A percentile compares a stretch with the other conserved stretches of the same genome.
Conservation (phyloP, 1,139 yeast species). For the Pichia sp. region DNA sequence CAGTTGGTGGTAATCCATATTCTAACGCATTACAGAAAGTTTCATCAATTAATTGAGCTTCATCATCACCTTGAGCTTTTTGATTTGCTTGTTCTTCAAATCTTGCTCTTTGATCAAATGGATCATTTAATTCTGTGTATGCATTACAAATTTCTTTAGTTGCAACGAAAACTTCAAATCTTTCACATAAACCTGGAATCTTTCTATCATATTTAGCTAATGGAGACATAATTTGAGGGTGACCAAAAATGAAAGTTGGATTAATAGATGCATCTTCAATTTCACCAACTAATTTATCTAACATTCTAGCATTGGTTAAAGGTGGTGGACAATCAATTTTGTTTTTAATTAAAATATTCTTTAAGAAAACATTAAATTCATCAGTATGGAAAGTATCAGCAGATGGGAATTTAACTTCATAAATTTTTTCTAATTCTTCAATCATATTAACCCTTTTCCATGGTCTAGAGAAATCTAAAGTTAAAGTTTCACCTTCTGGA, state of each 20-base stretch:
- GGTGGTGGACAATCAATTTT: conserved; percentile 94
- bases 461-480: conserved; percentile 88
- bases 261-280: conserved; percentile 87
- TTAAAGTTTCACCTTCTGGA: conserved; percentile 71
- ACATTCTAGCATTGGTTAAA: conserved; percentile 96
- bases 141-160: conserved; percentile 98
- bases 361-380: conserved; percentile 89
- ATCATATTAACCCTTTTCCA: conserved; percentile 99
- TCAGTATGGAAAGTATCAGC: conserved; percentile 93
- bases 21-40: conserved; percentile 96
- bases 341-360: conserved; percentile 68
- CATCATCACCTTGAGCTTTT: conserved; percentile 98
- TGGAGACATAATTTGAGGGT: conserved; percentile 99
- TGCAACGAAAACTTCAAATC: conserved; percentile 97
- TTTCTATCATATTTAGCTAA: conserved; percentile 94
- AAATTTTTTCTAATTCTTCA: conserved; percentile 84
- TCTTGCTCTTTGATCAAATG: conserved; percentile 94
- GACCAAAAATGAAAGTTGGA: conserved; percentile 97
- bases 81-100: conserved; percentile 99
- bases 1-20: conserved; percentile 98
- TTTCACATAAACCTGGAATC: conserved; percentile 91
- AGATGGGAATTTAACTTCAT: conserved; percentile 86
- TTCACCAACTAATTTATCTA: conserved; percentile 96
- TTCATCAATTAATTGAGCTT: conserved; percentile 95
- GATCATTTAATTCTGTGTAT: conserved; percentile 97